Evolutionary conservation across 1,284 basidiomycete genomes (phyloP).

Genomic region (Cerioporus squamosus): DNA sequence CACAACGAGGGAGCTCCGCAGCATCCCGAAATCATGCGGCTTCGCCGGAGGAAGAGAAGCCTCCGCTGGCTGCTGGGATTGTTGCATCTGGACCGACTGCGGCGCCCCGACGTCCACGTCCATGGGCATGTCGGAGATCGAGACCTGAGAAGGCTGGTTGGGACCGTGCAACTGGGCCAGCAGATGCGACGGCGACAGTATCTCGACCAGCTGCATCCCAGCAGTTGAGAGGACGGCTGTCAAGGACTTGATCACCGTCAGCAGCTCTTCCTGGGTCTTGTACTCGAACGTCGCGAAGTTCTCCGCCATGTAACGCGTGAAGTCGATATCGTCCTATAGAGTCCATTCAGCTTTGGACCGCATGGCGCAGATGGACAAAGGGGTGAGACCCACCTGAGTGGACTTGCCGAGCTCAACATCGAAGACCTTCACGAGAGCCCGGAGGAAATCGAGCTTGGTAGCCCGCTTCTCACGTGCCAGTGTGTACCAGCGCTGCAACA

Average conservation of each 20-base stretch:
- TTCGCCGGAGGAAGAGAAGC: conserved; percentile 15
- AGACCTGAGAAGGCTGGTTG: not conserved
- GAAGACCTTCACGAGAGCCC: conserved; percentile 80
- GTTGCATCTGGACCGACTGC: not conserved
- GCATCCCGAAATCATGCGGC: conserved; percentile 45
- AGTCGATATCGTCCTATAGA: conserved; percentile 74
- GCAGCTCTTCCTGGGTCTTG: conserved; percentile 92
- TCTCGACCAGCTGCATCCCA: conserved; percentile 80
- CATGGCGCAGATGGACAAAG: not conserved
- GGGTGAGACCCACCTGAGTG: conserved; percentile 46
- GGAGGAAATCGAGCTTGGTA: conserved; percentile 85
- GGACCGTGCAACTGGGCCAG: conserved; percentile 59
- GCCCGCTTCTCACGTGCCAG: conserved; percentile 89
- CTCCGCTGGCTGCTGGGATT: not conserved
- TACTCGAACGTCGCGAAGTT: conserved; percentile 93
- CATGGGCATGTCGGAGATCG: conserved; percentile 11
- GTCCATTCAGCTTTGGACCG: not conserved
- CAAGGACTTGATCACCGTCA: conserved; percentile 83
- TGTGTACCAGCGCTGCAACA: conserved; percentile 90
- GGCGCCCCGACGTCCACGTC: not conserved
- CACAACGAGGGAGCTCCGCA: conserved; percentile 74
- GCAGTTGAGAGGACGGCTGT: conserved; percentile 83
- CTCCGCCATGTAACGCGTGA: conserved; percentile 92
- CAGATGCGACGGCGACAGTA: conserved; percentile 69
- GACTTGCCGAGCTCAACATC: conserved; percentile 61